Base-by-base conservation (phyloP, 176 grass and related monocot genomes). In the Avena eriantha region DNA sequence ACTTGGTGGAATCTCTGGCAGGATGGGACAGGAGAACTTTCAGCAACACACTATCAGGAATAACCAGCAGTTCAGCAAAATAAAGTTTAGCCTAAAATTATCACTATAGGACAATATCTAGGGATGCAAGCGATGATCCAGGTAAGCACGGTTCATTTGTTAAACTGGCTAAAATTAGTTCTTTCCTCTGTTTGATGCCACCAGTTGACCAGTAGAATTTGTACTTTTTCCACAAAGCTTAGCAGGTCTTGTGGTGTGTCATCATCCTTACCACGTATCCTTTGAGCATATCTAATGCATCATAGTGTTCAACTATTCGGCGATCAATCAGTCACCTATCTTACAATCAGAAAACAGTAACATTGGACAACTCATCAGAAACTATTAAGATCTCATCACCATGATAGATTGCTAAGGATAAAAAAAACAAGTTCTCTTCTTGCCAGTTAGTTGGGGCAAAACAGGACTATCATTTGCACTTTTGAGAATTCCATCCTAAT, bases 341-440 rank as follows among this genome's bases (percentile, higher is more conserved):
- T 90, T 59, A 22, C 17, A 36, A 81, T 76, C 22, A 78, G 46
- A 77, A 26, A 39, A 76, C 36, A 13, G 5, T 41, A 81, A 39
- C 16, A 66, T n/a, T 12, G 9, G 22, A 53, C 18, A 67, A 13
- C 17, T 70, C 34, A 66, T 55, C 23, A 69, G 10, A 4, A 67
- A 85, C 24, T 89, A 67, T 57, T 15, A 75, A 80, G 83, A 65
- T 46, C 17, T 31, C 41, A 74, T 55, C 31, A 33, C 16, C 65
- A 31, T 46, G 41, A 85, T 39, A 70, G 10, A n/a, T 69, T 70
- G 31, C 26, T 77, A 29, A 81, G 80, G 0, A 6, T 41, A 31
- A 53, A 18, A 41, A 4, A 72, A 35, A 43, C 22, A 80, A 2
- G 0, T 35, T 84, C 64, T 22, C 10, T 19, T 81, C 13, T 41